Evolutionary conservation across 208 protist genomes (phyloP).

Genomic region (Naegleria lovaniensis): DNA sequence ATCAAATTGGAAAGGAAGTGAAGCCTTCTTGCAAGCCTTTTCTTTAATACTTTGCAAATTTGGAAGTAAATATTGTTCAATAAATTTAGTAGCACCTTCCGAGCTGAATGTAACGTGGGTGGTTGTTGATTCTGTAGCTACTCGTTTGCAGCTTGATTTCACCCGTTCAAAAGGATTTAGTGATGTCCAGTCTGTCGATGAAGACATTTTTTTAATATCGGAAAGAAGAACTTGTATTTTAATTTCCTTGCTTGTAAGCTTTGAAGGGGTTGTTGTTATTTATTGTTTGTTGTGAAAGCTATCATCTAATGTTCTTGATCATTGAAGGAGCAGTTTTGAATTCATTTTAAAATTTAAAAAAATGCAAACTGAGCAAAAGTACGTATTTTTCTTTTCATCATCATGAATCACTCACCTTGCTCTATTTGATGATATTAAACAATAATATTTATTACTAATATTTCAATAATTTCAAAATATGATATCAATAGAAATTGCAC

Average conservation of each 20-base stretch:
- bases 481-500: conserved; percentile 47
- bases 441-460: too few relatives aligned
- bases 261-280: too few relatives aligned
- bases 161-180: neutral
- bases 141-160: neutral
- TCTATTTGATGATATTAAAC: neutral
- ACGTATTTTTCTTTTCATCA: neutral
- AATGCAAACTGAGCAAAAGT: neutral
- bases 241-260: too few relatives aligned
- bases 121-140: neutral
- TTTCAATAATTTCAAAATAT: neutral
- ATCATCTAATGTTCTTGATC: too few relatives aligned
- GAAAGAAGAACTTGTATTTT: too few relatives aligned
- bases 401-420: neutral
- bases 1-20: neutral
- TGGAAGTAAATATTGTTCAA: neutral
- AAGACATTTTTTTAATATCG: neutral
- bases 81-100: neutral
- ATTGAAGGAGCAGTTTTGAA: too few relatives aligned
- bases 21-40: neutral
- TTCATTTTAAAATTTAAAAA: too few relatives aligned
- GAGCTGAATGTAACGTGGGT: neutral
- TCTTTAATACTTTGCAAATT: neutral
- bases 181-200: neutral
- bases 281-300: too few relatives aligned